Evolutionary conservation across 73 alveolate genomes (phyloP), one percentile per base, ranked within the genome.

Genomic region (Paramecium tetraurelia): DNA sequence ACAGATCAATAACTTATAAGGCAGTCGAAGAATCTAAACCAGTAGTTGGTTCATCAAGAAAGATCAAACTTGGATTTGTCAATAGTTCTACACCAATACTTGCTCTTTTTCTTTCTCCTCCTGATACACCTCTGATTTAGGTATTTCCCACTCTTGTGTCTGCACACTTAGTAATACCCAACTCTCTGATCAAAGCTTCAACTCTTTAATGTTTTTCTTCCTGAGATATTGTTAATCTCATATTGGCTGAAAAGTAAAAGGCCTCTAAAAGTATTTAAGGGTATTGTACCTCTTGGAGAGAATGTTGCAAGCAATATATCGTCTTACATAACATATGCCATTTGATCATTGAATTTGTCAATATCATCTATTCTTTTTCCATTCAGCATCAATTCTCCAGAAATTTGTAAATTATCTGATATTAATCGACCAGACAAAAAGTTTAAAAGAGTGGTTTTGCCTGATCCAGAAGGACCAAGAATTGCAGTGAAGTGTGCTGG

Each of bases 21-120:
- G 99, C 99, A 46, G 98, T 93, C 70, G 95, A 96, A 21, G 96
- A 92, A 86, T 96, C 99, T 58, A 96, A 92, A 35, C 99, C 99
- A 85, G 98, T 95, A 9, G 99, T 96, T 72, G 99, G 99, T 59
- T 96, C 99, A 87, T 96, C 99, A 44, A 95, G 92, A 93, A 96
- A 96, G 38, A 96, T 93, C 88, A 96, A 85, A 43, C 95, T 88
- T 18, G 99, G 99, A 93, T 96, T 93, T 77, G 96, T 95, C 72
- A 96, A 88, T 83, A 96, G 75, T 92, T 96, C 99, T 86, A 96
- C 96, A 40, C 98, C 99, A 33, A 96, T 96, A 35, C 97, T 93
- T 71, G 97, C 95, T 86, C 99, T 57, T 89, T 95, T 96, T 86
- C 97, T 95, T 80, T 96, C 99, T 20, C 99, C 99, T 36, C 99